Evolutionary conservation across 768 basidiomycete genomes (phyloP), one percentile per base, ranked within the genome.

Genomic region (Boletus sp.): DNA sequence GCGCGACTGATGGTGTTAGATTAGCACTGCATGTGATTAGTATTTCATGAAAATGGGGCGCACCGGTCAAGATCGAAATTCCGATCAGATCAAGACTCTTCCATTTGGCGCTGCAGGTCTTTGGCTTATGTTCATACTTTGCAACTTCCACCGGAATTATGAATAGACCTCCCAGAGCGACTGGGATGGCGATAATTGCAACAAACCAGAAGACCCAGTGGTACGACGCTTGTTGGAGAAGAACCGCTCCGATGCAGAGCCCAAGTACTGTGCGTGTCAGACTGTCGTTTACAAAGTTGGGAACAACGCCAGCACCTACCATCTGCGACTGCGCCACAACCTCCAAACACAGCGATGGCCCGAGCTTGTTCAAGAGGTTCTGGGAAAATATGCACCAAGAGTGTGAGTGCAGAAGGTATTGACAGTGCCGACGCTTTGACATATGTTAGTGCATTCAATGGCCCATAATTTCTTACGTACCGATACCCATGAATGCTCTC

Each of bases 121-220:
- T 37, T 10, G 52, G 28, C 15, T 41, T 46, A 28, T 54, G 32
- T 35, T 41, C 33, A 42, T 59, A 9, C 30, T 55, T 50, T 17
- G 42, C 33, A 3, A 59, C 18, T 24, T 65, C 64, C 24, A 61
- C 36, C 0, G 79, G 78, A 7, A 79, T 70, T 49, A 77, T 53
- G 35, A 77, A 60, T 17, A 72, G n/a, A 47, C 72, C 67, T 2
- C 63, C 50, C 17, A 73, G 15, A 36, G 74, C 67, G 12, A 78
- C 67, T 15, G 71, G 62, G 7, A 73, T 50, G 39, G 73, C 64
- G 36, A 82, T 53, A 37, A 81, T 73, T 3, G 78, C 74, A 35
- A 74, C 67, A 56, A 78, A 74, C 65, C 77, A 82, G 64, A 84
- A 83, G 18, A 82, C 73, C 82, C 81, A 82, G 29, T 65, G 73